Evolutionary conservation across 2,329 filamentous ascomycete genomes (phyloP), one percentile per base, ranked within the genome.

Genomic region (Mariannaea sp.): DNA sequence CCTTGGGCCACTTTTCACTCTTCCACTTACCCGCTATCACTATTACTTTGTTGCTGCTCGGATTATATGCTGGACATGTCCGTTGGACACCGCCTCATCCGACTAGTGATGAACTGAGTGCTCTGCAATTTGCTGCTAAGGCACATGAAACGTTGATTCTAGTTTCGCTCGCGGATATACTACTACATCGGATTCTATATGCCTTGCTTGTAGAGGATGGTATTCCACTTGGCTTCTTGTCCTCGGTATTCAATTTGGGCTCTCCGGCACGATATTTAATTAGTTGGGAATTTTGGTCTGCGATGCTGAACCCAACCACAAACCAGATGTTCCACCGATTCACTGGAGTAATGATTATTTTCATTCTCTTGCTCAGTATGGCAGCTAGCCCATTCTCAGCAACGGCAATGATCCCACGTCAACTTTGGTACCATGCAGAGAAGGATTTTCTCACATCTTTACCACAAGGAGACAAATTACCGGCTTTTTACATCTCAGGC

Each of bases 321-420:
- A 42, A 42, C 39, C 43, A n/a, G 0, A 1, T 10, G 5, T 26
- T 22, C 0, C 44, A 44, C n/a, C 8, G 13, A 17, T 17, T 33
- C 3, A 55, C 46, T 7, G 52, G 35, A 1, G 16, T 7, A 3
- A 35, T 42, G 9, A 41, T 50, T 6, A 10, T 50, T n/a, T n/a
- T 50, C 3, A 6, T 49, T 12, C n/a, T 20, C 8, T 4, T 45
- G 3, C 26, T 55, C 13, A 24, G 26, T 3, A 19, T 55, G 7
- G 33, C 7, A 12, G 46, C 52, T 3, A 50, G 16, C 13, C 52
- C 52, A 1, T 10, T 55, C 4, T 55, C 52, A 2, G 52, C 52
- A 12, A 45, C 49, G 4, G 40, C 27, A 9, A 50, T 55, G 52
- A 55, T 50, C 14, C 52, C 52, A 3, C 52, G 52, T 1, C 33